Evolutionary conservation across 441 rosid species (phyloP).

Genomic region (Metrosideros polymorpha): DNA sequence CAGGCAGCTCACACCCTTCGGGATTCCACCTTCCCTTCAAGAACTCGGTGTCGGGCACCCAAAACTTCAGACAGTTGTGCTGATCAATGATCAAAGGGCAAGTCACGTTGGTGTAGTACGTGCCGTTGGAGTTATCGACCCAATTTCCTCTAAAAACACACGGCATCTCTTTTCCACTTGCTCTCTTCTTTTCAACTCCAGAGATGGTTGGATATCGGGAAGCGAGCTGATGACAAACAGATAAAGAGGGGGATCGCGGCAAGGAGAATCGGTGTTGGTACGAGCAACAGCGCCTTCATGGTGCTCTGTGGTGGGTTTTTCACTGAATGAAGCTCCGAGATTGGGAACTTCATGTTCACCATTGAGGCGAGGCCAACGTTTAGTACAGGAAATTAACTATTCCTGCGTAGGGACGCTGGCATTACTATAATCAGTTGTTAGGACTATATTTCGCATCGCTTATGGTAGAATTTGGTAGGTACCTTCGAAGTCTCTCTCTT

Average conservation of each 20-base stretch:
- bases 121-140: slow-evolving; percentile 4
- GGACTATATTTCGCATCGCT: background rate
- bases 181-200: background rate
- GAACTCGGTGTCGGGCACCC: slow-evolving; percentile 36
- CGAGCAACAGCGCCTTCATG: background rate
- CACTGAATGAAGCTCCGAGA: too few relatives aligned
- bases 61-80: slow-evolving; percentile 53
- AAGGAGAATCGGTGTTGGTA: background rate
- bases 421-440: background rate
- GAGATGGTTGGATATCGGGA: background rate
- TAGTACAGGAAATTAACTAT: background rate
- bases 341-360: background rate
- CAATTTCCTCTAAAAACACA: background rate
- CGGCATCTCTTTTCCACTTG: background rate
- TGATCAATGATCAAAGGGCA: slow-evolving; percentile 60
- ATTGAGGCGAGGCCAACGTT: background rate
- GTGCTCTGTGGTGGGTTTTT: background rate
- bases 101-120: slow-evolving; percentile 43
- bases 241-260: background rate
- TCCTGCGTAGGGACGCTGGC: background rate
- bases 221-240: background rate
- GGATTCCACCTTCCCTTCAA: slow-evolving; percentile 53
- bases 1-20: slow-evolving; percentile 32
- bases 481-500: background rate
- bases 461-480: background rate